These are phyloP conservation scores for Komagataella mondaviorum DNA, from an alignment of 805 yeast genomes.

Conservation along the genomic window DNA sequence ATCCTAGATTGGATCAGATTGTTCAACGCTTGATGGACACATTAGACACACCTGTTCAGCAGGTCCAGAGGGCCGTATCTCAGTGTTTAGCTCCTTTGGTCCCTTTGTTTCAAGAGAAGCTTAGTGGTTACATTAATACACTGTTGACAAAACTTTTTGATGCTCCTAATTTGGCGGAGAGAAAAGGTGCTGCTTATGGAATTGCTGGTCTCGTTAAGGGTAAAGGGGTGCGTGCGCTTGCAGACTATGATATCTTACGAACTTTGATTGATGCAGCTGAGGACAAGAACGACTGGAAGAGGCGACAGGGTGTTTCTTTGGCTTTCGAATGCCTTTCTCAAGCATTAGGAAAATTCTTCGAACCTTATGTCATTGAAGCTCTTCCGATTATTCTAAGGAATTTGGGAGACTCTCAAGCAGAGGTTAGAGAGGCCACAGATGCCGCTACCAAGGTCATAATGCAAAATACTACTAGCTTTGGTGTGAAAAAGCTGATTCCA, in stretches of 20 bases:
- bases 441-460: conserved; percentile 78
- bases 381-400: conserved; percentile 70
- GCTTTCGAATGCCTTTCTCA: conserved; percentile 77
- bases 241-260: conserved; percentile 58
- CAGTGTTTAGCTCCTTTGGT: conserved; percentile 81
- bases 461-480: conserved; percentile 85
- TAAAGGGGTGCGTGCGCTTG: conserved; percentile 65
- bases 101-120: conserved; percentile 25
- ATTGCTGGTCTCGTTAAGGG: conserved; percentile 90
- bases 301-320: conserved; percentile 80
- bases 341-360: conserved; percentile 65
- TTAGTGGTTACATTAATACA: conserved; percentile 39
- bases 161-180: conserved; percentile 31
- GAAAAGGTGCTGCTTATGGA: conserved; percentile 95
- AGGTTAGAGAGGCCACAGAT: conserved; percentile 83
- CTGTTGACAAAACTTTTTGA: conserved; percentile 48
- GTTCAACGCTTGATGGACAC: conserved; percentile 62
- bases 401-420: conserved; percentile 74
- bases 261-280: conserved; percentile 73
- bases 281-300: conserved; percentile 59
- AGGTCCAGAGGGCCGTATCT: conserved; percentile 79
- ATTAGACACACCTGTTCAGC: conserved; percentile 77
- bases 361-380: conserved; percentile 86
- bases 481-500: conserved; percentile 85
- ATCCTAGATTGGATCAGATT: conserved; percentile 50